A percentile compares a stretch with the other conserved stretches of the same genome.
Evolutionary conservation across 2,329 filamentous ascomycete species (phyloP).

Genomic region (Neonectria magnoliae): DNA sequence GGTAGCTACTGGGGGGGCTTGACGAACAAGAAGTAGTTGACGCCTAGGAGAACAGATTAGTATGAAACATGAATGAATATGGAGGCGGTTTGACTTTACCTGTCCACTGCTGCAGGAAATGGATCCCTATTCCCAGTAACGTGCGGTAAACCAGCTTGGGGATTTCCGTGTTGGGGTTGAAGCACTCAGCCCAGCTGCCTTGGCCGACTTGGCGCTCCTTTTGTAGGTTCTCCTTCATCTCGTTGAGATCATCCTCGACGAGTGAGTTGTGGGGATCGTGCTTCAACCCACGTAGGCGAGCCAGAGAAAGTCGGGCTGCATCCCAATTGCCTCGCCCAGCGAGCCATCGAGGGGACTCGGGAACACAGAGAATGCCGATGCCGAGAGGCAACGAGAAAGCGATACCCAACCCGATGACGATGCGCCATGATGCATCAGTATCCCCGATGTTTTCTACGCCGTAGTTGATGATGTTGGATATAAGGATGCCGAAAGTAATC

Average conservation of each 20-base stretch:
- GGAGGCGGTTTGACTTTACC: constrained; percentile 38
- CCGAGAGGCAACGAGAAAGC: constrained; percentile 63
- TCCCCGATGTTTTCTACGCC: constrained; percentile 57
- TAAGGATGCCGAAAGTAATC: constrained; percentile 75
- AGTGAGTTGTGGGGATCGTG: constrained; percentile 55
- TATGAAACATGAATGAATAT: neutral
- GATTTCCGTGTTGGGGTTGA: constrained; percentile 61
- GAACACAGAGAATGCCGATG: constrained; percentile 62
- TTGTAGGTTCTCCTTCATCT: constrained; percentile 60
- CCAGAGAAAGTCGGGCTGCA: constrained; percentile 60
- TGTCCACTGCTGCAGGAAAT: constrained; percentile 75
- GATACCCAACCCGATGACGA: constrained; percentile 68
- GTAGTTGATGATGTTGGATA: constrained; percentile 65
- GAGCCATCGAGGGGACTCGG: constrained; percentile 68
- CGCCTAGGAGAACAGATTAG: constrained; percentile 28
- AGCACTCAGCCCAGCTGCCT: constrained; percentile 68
- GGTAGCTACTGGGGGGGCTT: neutral
- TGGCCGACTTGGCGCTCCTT: constrained; percentile 56
- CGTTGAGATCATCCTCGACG: constrained; percentile 62
- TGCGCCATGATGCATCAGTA: constrained; percentile 65
- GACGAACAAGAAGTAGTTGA: constrained; percentile 64
- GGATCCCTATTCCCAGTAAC: constrained; percentile 69
- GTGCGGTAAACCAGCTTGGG: constrained; percentile 73
- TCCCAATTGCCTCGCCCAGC: constrained; percentile 59
- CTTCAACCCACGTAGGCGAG: constrained; percentile 62